Evolutionary conservation across 768 basidiomycete genomes (phyloP).

Genomic region (Atractiella rhizophila): DNA sequence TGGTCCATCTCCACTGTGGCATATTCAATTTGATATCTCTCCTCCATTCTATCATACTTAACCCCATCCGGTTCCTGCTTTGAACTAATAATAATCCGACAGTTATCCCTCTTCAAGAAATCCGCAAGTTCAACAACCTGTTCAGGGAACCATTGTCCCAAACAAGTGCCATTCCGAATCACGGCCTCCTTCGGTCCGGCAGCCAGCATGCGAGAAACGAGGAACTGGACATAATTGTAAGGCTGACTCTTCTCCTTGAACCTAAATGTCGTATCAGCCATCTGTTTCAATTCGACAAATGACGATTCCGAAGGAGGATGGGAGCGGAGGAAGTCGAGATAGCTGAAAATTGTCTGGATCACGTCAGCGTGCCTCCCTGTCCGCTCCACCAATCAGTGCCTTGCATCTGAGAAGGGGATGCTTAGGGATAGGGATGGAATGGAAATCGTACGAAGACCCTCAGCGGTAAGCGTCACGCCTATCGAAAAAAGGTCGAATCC

Average conservation of each 20-base stretch:
- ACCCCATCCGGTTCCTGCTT: constrained; percentile 37
- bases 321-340: constrained; percentile 26
- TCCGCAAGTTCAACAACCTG: constrained; percentile 36
- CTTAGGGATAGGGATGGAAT: too few relatives aligned
- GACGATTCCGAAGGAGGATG: constrained; percentile 28
- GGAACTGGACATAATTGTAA: constrained; percentile 48
- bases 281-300: constrained; percentile 46
- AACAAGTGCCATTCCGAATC: too few relatives aligned
- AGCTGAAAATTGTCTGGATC: constrained; percentile 47
- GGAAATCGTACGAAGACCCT: too few relatives aligned
- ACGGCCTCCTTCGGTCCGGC: too few relatives aligned
- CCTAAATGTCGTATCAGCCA: constrained; percentile 51
- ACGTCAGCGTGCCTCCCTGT: constrained; percentile 43
- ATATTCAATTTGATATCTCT: constrained; percentile 80
- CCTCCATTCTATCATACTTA: constrained; percentile 34
- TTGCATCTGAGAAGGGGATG: too few relatives aligned
- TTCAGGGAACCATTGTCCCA: too few relatives aligned
- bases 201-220: constrained; percentile 51
- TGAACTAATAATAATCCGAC: constrained; percentile 55
- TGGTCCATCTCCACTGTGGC: constrained; percentile 33
- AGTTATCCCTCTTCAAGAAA: too few relatives aligned
- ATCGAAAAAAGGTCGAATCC: constrained; percentile 76
- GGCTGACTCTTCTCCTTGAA: constrained; percentile 65
- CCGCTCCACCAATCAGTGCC: too few relatives aligned
- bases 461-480: constrained; percentile 48